These are phyloP conservation scores for Piromyces sp. DNA, from an alignment of 192 early-diverging fungal genomes.

Conservation along the genomic window DNA sequence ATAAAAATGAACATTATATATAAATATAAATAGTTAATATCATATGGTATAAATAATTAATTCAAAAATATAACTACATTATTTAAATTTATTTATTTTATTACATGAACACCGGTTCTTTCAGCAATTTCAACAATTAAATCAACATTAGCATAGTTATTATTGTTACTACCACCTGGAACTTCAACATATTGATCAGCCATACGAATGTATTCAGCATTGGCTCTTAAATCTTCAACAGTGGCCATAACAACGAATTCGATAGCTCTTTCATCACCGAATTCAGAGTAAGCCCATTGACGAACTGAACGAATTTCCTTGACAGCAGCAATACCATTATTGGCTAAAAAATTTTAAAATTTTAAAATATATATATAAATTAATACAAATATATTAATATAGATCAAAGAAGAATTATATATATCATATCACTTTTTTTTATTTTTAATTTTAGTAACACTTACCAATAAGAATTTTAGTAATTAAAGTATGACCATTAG, in stretches of 20 bases:
- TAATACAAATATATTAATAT: no score
- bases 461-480: constrained; percentile 70
- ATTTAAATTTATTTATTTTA: not conserved
- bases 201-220: constrained; percentile 98
- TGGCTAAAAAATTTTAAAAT: constrained; percentile 40
- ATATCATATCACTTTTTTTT: no score
- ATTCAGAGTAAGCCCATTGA: constrained; percentile 95
- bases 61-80: no score
- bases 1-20: no score
- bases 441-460: no score
- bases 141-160: constrained; percentile 98
- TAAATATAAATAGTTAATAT: no score
- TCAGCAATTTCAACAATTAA: constrained; percentile 97
- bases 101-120: constrained; percentile 65
- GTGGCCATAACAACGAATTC: constrained; percentile 91
- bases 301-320: constrained; percentile 96
- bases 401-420: no score
- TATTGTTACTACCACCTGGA: constrained; percentile 91
- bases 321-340: constrained; percentile 98
- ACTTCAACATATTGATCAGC: constrained; percentile 97
- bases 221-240: constrained; percentile 88
- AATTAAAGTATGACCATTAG: constrained; percentile 63
- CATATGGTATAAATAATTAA: no score
- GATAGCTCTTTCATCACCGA: constrained; percentile 90
- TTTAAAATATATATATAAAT: no score